These are phyloP conservation scores for Xylaria longipes DNA, from an alignment of 495 filamentous ascomycete species.

Conservation along the genomic window DNA sequence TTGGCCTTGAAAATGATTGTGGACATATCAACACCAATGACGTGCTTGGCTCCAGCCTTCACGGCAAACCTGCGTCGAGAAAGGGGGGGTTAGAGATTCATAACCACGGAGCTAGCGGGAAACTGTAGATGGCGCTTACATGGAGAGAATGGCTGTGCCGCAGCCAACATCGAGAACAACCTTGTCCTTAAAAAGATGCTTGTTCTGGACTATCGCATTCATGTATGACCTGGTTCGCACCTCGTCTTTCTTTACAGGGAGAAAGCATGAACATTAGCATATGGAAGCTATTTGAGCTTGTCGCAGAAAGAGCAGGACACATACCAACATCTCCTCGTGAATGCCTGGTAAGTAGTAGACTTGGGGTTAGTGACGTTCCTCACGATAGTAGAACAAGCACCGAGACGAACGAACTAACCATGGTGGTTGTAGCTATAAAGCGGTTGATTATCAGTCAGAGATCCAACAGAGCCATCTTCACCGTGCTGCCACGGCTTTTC, in stretches of 20 bases:
- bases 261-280: constrained; percentile 30
- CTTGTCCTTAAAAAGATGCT: constrained; percentile 88
- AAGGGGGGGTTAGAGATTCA: constrained; percentile 21
- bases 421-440: constrained; percentile 86
- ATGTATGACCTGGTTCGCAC: constrained; percentile 95
- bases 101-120: neutral
- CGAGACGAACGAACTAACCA: constrained; percentile 63
- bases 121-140: constrained; percentile 54
- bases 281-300: constrained; percentile 7
- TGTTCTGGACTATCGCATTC: constrained; percentile 94
- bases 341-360: constrained; percentile 65
- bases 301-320: constrained; percentile 44
- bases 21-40: constrained; percentile 93
- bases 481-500: constrained; percentile 10
- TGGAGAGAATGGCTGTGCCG: constrained; percentile 89
- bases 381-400: neutral
- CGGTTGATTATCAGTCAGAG: constrained; percentile 35
- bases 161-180: constrained; percentile 92
- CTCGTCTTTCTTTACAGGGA: constrained; percentile 82
- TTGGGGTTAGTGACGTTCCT: constrained; percentile 40
- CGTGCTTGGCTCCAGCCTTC: constrained; percentile 84
- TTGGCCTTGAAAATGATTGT: constrained; percentile 88
- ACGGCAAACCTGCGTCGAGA: constrained; percentile 72
- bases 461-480: constrained; percentile 11
- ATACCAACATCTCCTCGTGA: constrained; percentile 97